Base-by-base conservation (phyloP, 495 filamentous ascomycete genomes). In the Hypoxylon subgilvum region DNA sequence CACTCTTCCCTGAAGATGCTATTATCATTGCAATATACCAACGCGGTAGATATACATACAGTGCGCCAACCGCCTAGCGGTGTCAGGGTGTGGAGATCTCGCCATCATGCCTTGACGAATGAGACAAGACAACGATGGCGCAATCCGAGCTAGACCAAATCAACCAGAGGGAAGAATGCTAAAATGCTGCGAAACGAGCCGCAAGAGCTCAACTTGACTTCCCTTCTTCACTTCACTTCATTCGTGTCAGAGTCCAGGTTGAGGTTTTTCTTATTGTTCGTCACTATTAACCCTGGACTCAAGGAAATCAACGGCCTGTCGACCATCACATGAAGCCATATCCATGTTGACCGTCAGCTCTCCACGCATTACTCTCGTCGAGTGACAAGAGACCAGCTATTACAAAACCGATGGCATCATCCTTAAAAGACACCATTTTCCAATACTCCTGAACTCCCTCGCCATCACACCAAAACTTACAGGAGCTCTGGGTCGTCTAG, bases 81-180 rank as follows among this genome's bases (percentile, higher is more conserved):
- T 52, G 39, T 21, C 40, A 8, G 28, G 14, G 18, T 17, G 25
- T 50, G 43, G 35, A 40, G 56, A 61, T 61, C 47, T 65, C 52
- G 27, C 18, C 57, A 65, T 46, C 45, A 13, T 38, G 12, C 9
- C 9, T 28, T 10, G 57, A 41, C 62, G 44, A 65, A 65, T 65
- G 55, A 56, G 45, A 61, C 34, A 56, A 48, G 21, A 61, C 32
- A 27, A 28, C 41, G 40, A 70, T 70, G 57, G 65, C 53, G 67
- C 67, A 68, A 70, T 70, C 55, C 30, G 53, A 57, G 64, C 67
- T 68, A 70, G 52, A 23, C 65, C 60, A 49, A 60, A 59, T 61
- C 35, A 43, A 61, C 56, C 18, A 47, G 47, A 35, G 12, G 49
- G 34, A 36, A 23, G 45, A 63, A 38, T 57, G 56, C 47, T 59